A percentile compares a stretch with the other conserved stretches of the same genome.
Conservation (phyloP, 805 yeast genomes). For the Hanseniaspora osmophila region DNA sequence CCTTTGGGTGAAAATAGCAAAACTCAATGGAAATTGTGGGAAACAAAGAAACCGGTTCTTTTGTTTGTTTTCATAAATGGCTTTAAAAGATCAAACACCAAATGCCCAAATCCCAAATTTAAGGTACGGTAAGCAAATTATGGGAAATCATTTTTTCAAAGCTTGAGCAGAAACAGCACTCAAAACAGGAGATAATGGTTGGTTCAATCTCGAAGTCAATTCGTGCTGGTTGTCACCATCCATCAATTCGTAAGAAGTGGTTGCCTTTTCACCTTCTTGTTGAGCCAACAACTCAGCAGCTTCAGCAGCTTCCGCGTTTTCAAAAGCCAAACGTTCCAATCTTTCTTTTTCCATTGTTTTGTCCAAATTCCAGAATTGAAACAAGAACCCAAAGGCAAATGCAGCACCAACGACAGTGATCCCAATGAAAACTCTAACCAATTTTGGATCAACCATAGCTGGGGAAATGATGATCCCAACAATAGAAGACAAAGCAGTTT, state of each 20-base stretch:
- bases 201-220: neutral
- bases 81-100: too few species aligned
- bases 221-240: neutral
- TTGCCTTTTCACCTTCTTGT: neutral
- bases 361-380: slow-evolving; percentile 27
- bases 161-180: neutral
- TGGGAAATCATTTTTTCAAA: neutral
- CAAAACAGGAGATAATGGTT: neutral
- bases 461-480: slow-evolving; percentile 27
- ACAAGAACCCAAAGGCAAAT: slow-evolving; percentile 21
- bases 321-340: slow-evolving; percentile 7
- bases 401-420: slow-evolving; percentile 26
- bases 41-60: too few species aligned
- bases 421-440: slow-evolving; percentile 29
- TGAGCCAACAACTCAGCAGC: slow-evolving; percentile 3
- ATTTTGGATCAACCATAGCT: slow-evolving; percentile 28
- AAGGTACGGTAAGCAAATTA: neutral
- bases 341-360: slow-evolving; percentile 25
- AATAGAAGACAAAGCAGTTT: slow-evolving; percentile 65
- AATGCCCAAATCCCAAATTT: too few species aligned
- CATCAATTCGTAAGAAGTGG: slow-evolving; percentile 2
- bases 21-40: too few species aligned
- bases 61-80: too few species aligned
- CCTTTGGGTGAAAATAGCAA: too few species aligned
- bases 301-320: slow-evolving; percentile 1